phyloP scores from a whole-genome alignment of 106 monocot genomes.

The Dioscorea dumetorum region DNA sequence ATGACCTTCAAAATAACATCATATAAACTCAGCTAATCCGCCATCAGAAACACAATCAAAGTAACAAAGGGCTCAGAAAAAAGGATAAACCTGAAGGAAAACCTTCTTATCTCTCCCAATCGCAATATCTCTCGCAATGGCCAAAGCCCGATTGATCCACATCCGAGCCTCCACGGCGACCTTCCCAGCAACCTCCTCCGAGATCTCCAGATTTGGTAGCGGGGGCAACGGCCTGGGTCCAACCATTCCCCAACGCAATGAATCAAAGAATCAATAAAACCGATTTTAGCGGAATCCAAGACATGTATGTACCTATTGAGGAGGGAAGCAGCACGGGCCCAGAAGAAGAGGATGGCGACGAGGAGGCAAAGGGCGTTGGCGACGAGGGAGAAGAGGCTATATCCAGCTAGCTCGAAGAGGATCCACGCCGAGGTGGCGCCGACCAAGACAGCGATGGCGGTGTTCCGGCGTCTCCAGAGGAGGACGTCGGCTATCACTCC shows the following conservation, averaged over 20 bases:
- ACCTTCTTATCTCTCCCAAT: constrained; percentile 53
- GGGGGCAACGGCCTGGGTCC: constrained; percentile 52
- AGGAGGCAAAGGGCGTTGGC: constrained; percentile 78
- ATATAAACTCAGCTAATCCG: not conserved
- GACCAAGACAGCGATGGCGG: constrained; percentile 10
- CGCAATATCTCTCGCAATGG: constrained; percentile 48
- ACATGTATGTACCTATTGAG: constrained; percentile 70
- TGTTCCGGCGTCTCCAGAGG: constrained; percentile 46
- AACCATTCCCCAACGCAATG: too few species aligned
- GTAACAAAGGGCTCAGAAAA: not conserved
- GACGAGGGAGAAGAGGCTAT: constrained; percentile 55
- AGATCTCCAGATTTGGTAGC: constrained; percentile 59
- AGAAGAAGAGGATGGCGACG: constrained; percentile 80
- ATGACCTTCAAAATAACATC: constrained; percentile 46
- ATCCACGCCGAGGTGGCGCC: constrained; percentile 43
- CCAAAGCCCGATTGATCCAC: constrained; percentile 46
- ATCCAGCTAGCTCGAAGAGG: constrained; percentile 66
- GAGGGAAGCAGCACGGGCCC: constrained; percentile 84
- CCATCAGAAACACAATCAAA: not conserved
- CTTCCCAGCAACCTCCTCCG: constrained; percentile 41
- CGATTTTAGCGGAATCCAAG: not conserved
- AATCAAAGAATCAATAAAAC: not conserved
- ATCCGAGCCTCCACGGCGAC: constrained; percentile 16
- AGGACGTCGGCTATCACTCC: constrained; percentile 64
- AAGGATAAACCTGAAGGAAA: constrained; percentile 37